These are phyloP conservation scores for Tagetes patula DNA, from an alignment of 129 eudicot species.

Conservation along the genomic window DNA sequence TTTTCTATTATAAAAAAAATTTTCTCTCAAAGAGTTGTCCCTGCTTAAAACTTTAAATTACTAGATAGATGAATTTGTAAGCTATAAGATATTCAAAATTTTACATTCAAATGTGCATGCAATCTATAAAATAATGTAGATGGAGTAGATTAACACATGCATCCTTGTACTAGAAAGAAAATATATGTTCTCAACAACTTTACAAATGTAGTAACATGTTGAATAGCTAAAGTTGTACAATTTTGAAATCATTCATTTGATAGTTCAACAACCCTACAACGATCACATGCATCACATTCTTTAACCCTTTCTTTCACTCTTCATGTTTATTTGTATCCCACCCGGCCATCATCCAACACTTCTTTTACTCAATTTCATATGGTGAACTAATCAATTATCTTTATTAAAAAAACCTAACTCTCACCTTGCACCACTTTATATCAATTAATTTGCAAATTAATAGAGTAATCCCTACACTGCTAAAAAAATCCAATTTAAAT, in stretches of 20 bases:
- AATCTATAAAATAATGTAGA: too few species aligned
- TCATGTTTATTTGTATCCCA: conserved; percentile 26
- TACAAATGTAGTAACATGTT: conserved; percentile 1
- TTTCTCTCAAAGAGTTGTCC: too few species aligned
- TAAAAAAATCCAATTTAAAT: too few species aligned
- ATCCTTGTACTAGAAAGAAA: neutral
- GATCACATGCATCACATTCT: conserved; percentile 72
- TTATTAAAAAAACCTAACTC: neutral
- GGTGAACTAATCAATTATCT: neutral
- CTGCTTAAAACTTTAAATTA: too few species aligned
- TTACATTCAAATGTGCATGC: too few species aligned
- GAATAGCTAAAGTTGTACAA: conserved; percentile 13
- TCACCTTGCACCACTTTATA: neutral
- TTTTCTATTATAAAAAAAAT: too few species aligned
- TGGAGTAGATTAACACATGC: neutral
- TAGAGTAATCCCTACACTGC: neutral
- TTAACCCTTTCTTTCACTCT: conserved; percentile 34
- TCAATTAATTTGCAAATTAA: too few species aligned
- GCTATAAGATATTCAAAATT: too few species aligned
- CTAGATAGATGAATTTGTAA: too few species aligned
- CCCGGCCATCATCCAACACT: conserved; percentile 28
- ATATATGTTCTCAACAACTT: neutral
- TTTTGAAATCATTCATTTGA: conserved; percentile 42
- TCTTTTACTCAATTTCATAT: conserved; percentile 4
- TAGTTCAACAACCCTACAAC: conserved; percentile 65